phyloP scores from a whole-genome alignment of 805 yeast genomes.

The Millerozyma acaciae region DNA sequence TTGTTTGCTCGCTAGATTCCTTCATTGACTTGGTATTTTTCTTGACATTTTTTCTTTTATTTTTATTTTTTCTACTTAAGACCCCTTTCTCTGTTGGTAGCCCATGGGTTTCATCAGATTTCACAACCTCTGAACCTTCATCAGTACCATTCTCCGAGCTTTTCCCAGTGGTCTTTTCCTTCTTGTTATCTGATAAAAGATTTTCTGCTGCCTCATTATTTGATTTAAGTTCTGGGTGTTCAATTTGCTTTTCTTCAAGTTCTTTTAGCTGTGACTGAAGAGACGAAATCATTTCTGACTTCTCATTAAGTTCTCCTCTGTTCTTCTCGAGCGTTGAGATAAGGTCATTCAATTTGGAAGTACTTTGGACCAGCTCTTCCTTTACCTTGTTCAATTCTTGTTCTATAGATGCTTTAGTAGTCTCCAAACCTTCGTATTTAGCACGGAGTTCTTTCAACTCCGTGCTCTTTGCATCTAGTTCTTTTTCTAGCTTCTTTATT shows the following conservation, averaged over 20 bases:
- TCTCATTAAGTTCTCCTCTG: no score
- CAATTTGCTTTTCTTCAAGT: neutral
- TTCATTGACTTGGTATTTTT: conserved; percentile 1
- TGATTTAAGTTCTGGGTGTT: no score
- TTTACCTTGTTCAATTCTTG: no score
- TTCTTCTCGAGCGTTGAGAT: no score
- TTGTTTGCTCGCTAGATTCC: no score
- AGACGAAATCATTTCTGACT: neutral
- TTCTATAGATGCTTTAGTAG: no score
- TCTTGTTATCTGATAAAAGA: neutral
- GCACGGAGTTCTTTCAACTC: neutral
- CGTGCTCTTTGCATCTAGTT: neutral
- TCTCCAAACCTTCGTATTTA: no score
- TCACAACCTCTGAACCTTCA: no score
- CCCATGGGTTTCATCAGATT: no score
- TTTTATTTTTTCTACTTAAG: neutral
- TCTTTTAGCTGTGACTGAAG: no score
- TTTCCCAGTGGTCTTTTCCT: neutral
- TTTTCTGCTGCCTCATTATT: no score
- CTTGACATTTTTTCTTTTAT: conserved; percentile 1
- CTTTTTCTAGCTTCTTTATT: neutral
- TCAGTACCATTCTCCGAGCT: neutral
- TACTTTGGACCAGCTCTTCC: neutral
- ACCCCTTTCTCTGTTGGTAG: neutral
- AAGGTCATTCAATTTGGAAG: no score